These are phyloP conservation scores for Musa itinerans DNA, from an alignment of 176 grass and related monocot species.

Conservation along the genomic window DNA sequence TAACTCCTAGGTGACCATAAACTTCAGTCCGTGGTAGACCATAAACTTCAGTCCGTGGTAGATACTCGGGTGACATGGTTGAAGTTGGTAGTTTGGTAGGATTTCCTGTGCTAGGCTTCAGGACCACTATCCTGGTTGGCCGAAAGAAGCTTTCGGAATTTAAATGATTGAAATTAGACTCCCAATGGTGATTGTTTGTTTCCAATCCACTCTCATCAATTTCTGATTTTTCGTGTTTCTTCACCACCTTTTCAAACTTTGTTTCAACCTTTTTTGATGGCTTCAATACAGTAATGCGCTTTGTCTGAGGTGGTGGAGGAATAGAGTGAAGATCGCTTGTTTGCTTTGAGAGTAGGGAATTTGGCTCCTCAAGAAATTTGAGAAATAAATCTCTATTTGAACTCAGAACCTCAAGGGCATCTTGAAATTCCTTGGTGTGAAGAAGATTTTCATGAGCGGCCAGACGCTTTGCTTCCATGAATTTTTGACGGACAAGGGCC, in stretches of 20 bases:
- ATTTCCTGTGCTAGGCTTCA: conserved; percentile 64
- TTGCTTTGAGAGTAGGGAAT: conserved; percentile 42
- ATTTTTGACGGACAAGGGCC: conserved; percentile 70
- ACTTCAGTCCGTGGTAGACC: conserved; percentile 8
- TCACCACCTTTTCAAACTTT: conserved; percentile 29
- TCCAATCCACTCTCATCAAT: conserved; percentile 29
- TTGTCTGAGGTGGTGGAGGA: conserved; percentile 44
- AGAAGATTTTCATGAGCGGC: conserved; percentile 53
- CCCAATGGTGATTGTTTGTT: conserved; percentile 27
- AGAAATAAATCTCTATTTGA: conserved; percentile 92
- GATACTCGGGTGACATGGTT: conserved; percentile 21
- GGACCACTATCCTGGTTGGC: conserved; percentile 72
- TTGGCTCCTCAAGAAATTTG: conserved; percentile 90
- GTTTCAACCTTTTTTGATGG: conserved; percentile 55
- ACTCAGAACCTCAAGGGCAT: conserved; percentile 76
- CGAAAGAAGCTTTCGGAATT: conserved; percentile 43
- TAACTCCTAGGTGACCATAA: conserved; percentile 29
- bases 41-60: conserved; percentile 8
- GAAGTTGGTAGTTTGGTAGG: conserved; percentile 23
- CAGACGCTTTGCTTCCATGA: conserved; percentile 78
- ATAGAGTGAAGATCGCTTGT: conserved; percentile 2
- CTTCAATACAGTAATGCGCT: conserved; percentile 80
- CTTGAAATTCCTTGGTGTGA: conserved; percentile 72
- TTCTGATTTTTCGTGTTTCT: conserved; percentile 11
- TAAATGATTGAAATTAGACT: conserved; percentile 38